A percentile compares a stretch with the other conserved stretches of the same genome.
Evolutionary conservation across 306 rosid species (phyloP).

Genomic region (Trifolium pratense): DNA sequence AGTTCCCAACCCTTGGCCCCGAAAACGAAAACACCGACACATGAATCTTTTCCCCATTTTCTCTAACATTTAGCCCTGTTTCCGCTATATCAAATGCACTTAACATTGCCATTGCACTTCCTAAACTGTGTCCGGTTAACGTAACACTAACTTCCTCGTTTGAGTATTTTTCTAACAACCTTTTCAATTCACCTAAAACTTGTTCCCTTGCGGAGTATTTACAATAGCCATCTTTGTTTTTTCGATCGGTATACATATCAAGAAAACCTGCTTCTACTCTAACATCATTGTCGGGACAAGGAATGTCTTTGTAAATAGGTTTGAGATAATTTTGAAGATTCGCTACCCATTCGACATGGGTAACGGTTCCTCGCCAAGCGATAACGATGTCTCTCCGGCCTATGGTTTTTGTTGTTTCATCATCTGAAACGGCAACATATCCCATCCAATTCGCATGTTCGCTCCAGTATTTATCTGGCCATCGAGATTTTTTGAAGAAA

Average conservation of each 20-base stretch:
- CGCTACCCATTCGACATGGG: conserved; percentile 77
- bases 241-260: conserved; percentile 69
- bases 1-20: conserved; percentile 91
- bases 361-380: conserved; percentile 87
- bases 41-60: conserved; percentile 50
- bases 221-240: conserved; percentile 55
- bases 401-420: conserved; percentile 39
- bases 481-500: conserved; percentile 77
- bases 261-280: conserved; percentile 79
- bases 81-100: conserved; percentile 76
- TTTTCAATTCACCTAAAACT: conserved; percentile 57
- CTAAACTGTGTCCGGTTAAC: conserved; percentile 78
- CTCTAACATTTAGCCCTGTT: conserved; percentile 51
- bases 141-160: conserved; percentile 74
- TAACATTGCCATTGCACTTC: conserved; percentile 72
- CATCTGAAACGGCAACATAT: conserved; percentile 74
- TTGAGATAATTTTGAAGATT: conserved; percentile 67
- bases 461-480: conserved; percentile 79
- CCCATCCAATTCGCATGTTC: conserved; percentile 89
- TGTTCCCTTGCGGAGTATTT: conserved; percentile 81
- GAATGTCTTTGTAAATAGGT: conserved; percentile 53
- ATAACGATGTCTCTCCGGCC: conserved; percentile 77
- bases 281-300: conserved; percentile 56
- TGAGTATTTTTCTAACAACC: conserved; percentile 47
- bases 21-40: conserved; percentile 70